Percentiles rank a stretch among this genome's conserved stretches.
These are phyloP conservation scores for Russula earlei DNA, from an alignment of 768 basidiomycete species.

Conservation along the genomic window DNA sequence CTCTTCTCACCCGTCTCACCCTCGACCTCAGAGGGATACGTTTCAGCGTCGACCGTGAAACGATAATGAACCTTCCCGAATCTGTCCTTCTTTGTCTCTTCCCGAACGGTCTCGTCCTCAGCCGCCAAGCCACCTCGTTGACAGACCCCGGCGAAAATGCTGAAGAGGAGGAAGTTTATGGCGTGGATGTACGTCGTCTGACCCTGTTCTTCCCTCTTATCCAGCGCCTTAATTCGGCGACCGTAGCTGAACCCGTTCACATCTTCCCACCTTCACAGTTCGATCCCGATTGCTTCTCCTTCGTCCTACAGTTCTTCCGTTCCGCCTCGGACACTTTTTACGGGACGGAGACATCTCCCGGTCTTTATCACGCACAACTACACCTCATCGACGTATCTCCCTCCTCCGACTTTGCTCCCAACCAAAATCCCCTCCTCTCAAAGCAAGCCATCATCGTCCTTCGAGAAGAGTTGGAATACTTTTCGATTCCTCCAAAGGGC, in stretches of 20 bases:
- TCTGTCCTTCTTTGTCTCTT: conserved; percentile 93
- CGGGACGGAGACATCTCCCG: conserved; percentile 64
- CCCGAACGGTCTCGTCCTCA: conserved; percentile 92
- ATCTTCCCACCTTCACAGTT: conserved; percentile 45
- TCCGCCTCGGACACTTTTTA: conserved; percentile 86
- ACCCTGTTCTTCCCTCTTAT: conserved; percentile 4
- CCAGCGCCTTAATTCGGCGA: conserved; percentile 9
- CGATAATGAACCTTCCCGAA: conserved; percentile 97
- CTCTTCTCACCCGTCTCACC: conserved; percentile 78
- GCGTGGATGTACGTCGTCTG: conserved; percentile 74
- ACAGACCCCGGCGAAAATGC: conserved; percentile 66
- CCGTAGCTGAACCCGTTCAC: conserved; percentile 14
- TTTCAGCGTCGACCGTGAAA: conserved; percentile 94
- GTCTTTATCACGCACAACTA: conserved; percentile 70
- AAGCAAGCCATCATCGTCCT: conserved; percentile 99
- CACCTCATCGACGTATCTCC: conserved; percentile 60
- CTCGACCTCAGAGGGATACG: conserved; percentile 87
- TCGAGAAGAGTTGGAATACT: conserved; percentile 96
- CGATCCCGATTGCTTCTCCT: conserved; percentile 94
- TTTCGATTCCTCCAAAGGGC: conserved; percentile 80
- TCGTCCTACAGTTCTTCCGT: conserved; percentile 87
- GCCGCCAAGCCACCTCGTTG: conserved; percentile 70
- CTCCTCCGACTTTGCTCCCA: conserved; percentile 48
- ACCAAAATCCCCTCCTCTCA: conserved; percentile 81
- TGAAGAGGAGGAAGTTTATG: conserved; percentile 88